Base-by-base conservation (phyloP, 225 moss, liverwort and hornwort species). In the Polytrichum commune region DNA sequence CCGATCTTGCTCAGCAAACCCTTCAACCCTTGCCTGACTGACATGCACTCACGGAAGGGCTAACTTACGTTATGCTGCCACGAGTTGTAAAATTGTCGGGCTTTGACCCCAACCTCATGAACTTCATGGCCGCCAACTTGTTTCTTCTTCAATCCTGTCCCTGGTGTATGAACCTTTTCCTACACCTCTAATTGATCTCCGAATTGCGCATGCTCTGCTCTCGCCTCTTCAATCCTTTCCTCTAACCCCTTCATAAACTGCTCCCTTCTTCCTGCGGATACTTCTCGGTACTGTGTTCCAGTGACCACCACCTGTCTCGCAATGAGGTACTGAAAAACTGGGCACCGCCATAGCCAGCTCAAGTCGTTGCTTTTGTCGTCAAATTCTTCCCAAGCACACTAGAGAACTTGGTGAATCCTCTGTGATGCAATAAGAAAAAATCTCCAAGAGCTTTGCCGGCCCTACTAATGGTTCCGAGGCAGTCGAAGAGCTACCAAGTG, bases 21-120 rank as follows among this genome's bases (percentile, higher is more conserved):
- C 6, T 60, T 60, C 8, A 25, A 60, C 10, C 10, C 60, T 60
- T 46, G 46, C 46, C 46, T 46, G 46, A 46, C 46, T 46, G 46
- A 46, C 46, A 46, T 46, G 46, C 46, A 46, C 46, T 16, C 46
- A 46, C 16, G 46, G 46, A 61, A 61, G 7, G 35, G 55, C 53
- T 27, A 57, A 54, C 85, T 76, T 79, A 95, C 94, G 87, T 95
- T 58, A 84, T 67, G 53, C 83, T 90, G 69, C 81, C 87, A 53
- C 75, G 83, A 46, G 85, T 92, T 61, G 77, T 78, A 58, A 92
- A 95, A 76, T 73, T 84, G 69, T 95, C 94, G 29, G 84, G 71
- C 82, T 89, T 90, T 24, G 84, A 75, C 72, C 94, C 94, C 79
- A 95, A 79, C 81, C 87, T 87, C 92, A 95, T 95, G 89, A 85